Evolutionary conservation across 208 protist species (phyloP).

Genomic region (Acanthamoeba lenticulata): DNA sequence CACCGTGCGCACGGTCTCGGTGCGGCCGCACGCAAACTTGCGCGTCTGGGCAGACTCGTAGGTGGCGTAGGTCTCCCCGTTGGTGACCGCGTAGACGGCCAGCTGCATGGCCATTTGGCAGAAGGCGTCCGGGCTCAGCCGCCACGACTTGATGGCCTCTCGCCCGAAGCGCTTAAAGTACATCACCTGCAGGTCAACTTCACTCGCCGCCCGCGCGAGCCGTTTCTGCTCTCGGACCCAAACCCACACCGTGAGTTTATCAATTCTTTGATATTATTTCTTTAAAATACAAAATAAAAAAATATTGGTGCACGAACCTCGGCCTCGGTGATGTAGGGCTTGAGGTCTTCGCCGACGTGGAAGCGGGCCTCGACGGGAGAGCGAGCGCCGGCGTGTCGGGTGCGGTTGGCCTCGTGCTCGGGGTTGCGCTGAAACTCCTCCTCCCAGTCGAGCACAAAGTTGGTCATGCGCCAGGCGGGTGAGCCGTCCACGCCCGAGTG

Average conservation of each 20-base stretch:
- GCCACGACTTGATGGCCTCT: conserved; percentile 48
- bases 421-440: conserved; percentile 23
- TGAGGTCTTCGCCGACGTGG: not conserved
- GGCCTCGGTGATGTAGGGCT: conserved; percentile 24
- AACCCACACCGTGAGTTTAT: not conserved
- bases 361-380: not conserved
- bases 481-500: conserved; percentile 38
- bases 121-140: conserved; percentile 75
- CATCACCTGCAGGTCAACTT: conserved; percentile 16
- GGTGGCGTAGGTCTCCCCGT: conserved; percentile 59
- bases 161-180: conserved; percentile 30
- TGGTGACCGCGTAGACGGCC: conserved; percentile 69
- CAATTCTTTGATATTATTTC: not conserved
- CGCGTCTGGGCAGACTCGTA: conserved; percentile 75
- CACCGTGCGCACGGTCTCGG: conserved; percentile 70
- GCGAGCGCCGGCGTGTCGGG: not conserved
- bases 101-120: conserved; percentile 80
- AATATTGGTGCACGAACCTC: too few species aligned
- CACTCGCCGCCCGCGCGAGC: not conserved
- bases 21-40: conserved; percentile 69
- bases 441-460: conserved; percentile 45
- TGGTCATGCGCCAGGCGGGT: conserved; percentile 45
- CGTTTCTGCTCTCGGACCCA: not conserved
- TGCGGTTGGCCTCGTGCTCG: not conserved
- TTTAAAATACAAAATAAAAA: not conserved